phyloP scores from a whole-genome alignment of 2,329 filamentous ascomycete species.

The Parafenestella ontariensis region DNA sequence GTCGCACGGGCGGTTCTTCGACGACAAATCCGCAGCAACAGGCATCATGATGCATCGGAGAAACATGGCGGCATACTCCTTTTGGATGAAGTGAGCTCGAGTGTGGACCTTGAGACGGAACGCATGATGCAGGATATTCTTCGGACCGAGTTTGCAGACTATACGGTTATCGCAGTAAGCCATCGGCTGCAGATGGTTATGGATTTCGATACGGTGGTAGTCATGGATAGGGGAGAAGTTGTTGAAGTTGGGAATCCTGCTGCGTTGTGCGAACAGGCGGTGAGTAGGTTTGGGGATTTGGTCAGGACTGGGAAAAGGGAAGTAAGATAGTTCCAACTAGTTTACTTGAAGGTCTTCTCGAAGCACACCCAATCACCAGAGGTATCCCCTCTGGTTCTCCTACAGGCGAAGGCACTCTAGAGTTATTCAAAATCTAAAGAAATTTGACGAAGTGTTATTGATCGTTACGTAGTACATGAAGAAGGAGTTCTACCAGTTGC shows the following conservation, averaged over 20 bases:
- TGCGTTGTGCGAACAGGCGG: neutral
- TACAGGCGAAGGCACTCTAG: no score
- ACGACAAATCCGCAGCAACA: neutral
- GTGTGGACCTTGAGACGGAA: conserved; percentile 64
- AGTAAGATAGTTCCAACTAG: no score
- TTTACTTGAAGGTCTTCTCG: no score
- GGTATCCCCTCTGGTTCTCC: no score
- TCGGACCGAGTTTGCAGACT: conserved; percentile 55
- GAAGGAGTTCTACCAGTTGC: no score
- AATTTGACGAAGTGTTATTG: no score
- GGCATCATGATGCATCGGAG: conserved; percentile 8
- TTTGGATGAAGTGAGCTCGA: conserved; percentile 36
- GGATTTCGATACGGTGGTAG: conserved; percentile 30
- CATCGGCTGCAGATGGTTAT: conserved; percentile 29
- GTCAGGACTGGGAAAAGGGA: no score
- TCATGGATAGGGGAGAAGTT: conserved; percentile 51
- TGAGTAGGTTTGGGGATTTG: no score
- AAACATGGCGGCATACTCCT: conserved; percentile 23
- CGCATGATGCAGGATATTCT: conserved; percentile 63
- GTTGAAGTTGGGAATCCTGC: conserved; percentile 45
- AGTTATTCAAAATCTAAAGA: no score
- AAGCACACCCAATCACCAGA: no score
- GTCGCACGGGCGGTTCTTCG: conserved; percentile 63
- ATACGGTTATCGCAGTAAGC: conserved; percentile 24
- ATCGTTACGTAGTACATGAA: no score